phyloP scores from a whole-genome alignment of 2,329 filamentous ascomycete genomes.

The Aureobasidium sp. region DNA sequence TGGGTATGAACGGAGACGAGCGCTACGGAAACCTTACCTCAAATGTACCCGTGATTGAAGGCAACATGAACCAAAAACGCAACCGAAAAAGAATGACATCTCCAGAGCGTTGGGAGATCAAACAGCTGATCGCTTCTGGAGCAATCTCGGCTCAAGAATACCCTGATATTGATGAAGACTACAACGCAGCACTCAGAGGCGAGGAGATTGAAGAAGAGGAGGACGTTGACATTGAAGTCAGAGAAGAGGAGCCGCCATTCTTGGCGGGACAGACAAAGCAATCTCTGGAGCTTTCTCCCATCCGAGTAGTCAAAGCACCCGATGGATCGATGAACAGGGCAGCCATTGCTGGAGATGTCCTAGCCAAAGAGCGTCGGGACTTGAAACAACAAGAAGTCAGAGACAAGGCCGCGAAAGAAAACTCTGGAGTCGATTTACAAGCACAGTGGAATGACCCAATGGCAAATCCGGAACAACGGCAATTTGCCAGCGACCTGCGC shows the following conservation, averaged over 20 bases:
- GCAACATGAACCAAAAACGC: slow-evolving; percentile 46
- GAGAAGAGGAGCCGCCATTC: slow-evolving; percentile 94
- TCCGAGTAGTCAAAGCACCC: slow-evolving; percentile 92
- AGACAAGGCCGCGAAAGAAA: slow-evolving; percentile 66
- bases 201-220: slow-evolving; percentile 90
- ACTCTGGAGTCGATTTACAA: slow-evolving; percentile 71
- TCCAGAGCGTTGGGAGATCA: slow-evolving; percentile 94
- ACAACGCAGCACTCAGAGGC: slow-evolving; percentile 77
- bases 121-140: slow-evolving; percentile 91
- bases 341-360: slow-evolving; percentile 82
- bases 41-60: slow-evolving; percentile 58
- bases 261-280: slow-evolving; percentile 93
- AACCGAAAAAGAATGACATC: slow-evolving; percentile 92
- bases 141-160: slow-evolving; percentile 90
- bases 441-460: slow-evolving; percentile 97
- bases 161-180: slow-evolving; percentile 89
- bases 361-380: slow-evolving; percentile 87
- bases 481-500: slow-evolving; percentile 83
- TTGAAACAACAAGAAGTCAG: slow-evolving; percentile 81
- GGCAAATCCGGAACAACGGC: slow-evolving; percentile 73
- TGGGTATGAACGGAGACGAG: slow-evolving; percentile 61
- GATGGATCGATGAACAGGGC: slow-evolving; percentile 97
- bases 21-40: slow-evolving; percentile 48
- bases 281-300: slow-evolving; percentile 88
- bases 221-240: slow-evolving; percentile 93